Percentiles rank a stretch among this genome's conserved stretches.
These are phyloP conservation scores for Tylopilus sp. DNA, from an alignment of 1,284 basidiomycete genomes.

Conservation along the genomic window DNA sequence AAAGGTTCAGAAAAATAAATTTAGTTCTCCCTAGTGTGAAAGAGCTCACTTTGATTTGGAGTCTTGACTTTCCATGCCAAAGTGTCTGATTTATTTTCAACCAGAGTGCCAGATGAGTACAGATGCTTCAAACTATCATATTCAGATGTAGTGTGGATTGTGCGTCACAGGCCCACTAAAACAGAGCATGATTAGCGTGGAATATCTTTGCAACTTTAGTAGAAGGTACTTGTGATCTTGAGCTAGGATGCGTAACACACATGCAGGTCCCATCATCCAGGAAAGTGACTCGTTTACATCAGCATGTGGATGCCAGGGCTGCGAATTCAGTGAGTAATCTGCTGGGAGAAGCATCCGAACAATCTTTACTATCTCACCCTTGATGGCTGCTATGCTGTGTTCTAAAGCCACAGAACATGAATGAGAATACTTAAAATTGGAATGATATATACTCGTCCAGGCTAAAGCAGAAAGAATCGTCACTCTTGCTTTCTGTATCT, in stretches of 20 bases:
- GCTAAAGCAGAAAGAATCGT: conserved; percentile 19
- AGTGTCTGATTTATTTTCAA: conserved; percentile 27
- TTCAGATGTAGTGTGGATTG: conserved; percentile 7
- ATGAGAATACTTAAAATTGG: not conserved
- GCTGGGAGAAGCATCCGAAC: conserved; percentile 15
- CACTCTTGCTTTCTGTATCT: conserved; percentile 15
- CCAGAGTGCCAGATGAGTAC: conserved; percentile 19
- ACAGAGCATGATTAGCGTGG: too few relatives aligned
- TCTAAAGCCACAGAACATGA: conserved; percentile 3
- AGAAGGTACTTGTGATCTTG: not conserved
- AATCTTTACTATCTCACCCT: conserved; percentile 4
- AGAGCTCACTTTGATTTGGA: conserved; percentile 28
- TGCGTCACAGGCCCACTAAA: too few relatives aligned
- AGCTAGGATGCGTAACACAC: too few relatives aligned
- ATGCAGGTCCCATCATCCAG: too few relatives aligned
- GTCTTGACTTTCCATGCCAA: conserved; percentile 22
- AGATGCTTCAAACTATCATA: conserved; percentile 32
- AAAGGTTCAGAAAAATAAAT: too few relatives aligned
- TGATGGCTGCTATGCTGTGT: conserved; percentile 7
- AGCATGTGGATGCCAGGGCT: too few relatives aligned
- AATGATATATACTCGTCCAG: conserved; percentile 9
- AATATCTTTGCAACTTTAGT: too few relatives aligned
- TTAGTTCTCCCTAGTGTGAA: too few relatives aligned
- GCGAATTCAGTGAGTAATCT: too few relatives aligned
- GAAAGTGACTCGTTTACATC: too few relatives aligned